Base-by-base conservation (phyloP, 345 rosid species). In the Lepidium aucheri region DNA sequence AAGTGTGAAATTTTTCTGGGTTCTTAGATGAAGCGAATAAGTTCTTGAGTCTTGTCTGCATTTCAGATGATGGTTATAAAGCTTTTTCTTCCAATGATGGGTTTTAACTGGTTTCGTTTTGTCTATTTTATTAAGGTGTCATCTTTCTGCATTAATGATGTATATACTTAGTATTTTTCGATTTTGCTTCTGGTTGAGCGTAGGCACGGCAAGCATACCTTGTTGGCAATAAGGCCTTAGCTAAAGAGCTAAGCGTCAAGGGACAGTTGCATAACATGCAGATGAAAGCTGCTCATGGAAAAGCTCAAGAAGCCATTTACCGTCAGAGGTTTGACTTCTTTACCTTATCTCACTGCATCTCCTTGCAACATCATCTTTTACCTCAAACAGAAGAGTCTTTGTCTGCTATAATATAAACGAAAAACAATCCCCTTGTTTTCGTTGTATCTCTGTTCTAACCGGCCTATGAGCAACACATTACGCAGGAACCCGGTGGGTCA, bases 211-310 rank as follows among this genome's bases (percentile, higher is more conserved):
- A 85, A 78, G 96, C 99, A 50, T 94, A 83, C 73, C 83, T 88
- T 15, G 74, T 91, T 57, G 97, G 99, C 36, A 94, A 91, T 67
- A 94, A 91, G 80, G 95, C 90, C 42, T 76, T 94, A 33, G 97
- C 97, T 34, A 94, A 91, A 81, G 97, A 91, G 70, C 83, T 85
- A 76, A 91, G 99, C 67, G 86, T 70, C 40, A 94, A 91, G 78
- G 99, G 99, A 52, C 96, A 94, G 77, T 70, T 84, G 68, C 90
- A 94, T 71, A 89, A 87, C 74, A 74, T 85, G 84, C 91, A 89
- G 64, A 94, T 94, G 97, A 94, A 91, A 76, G 95, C 86, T 74
- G 93, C 96, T 52, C 97, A 91, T 80, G 97, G 88, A 38, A 94
- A 87, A 80, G 99, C 97, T 22, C 96, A 91, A 66, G 97, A 94